Conservation (phyloP, 768 basidiomycete species). For the Suillus spraguei region DNA sequence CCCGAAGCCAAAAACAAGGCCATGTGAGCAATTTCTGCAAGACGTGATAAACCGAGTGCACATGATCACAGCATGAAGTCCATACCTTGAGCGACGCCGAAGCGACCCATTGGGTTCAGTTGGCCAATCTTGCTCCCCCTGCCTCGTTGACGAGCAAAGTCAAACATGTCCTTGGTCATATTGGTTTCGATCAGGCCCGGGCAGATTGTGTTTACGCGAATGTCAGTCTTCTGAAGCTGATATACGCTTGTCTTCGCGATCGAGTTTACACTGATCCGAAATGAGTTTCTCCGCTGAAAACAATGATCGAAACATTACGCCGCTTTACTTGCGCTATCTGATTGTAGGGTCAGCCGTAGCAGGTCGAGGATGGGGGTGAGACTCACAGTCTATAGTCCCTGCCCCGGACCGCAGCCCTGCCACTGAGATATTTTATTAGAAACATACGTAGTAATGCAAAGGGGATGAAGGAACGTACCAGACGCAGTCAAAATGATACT, state of each 20-base stretch:
- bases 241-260: slow-evolving; percentile 83
- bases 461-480: slow-evolving; percentile 41
- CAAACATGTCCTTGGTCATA: slow-evolving; percentile 83
- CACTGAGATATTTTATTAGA: slow-evolving; percentile 44
- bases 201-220: slow-evolving; percentile 89
- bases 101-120: slow-evolving; percentile 81
- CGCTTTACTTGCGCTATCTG: slow-evolving; percentile 92
- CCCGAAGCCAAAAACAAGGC: slow-evolving; percentile 89
- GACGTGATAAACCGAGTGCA: slow-evolving; percentile 17
- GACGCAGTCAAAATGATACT: slow-evolving; percentile 91
- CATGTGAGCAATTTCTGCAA: slow-evolving; percentile 80
- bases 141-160: slow-evolving; percentile 74
- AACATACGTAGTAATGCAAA: neutral
- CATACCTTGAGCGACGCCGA: slow-evolving; percentile 78
- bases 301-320: slow-evolving; percentile 51
- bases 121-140: slow-evolving; percentile 74
- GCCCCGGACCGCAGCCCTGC: slow-evolving; percentile 85
- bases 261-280: slow-evolving; percentile 69
- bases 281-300: slow-evolving; percentile 12
- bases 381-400: slow-evolving; percentile 79
- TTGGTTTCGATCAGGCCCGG: slow-evolving; percentile 94
- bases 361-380: neutral
- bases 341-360: slow-evolving; percentile 21
- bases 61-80: slow-evolving; percentile 18
- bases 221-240: slow-evolving; percentile 77